Conservation (phyloP, 495 filamentous ascomycete genomes). For the Talaromyces wortmannii region DNA sequence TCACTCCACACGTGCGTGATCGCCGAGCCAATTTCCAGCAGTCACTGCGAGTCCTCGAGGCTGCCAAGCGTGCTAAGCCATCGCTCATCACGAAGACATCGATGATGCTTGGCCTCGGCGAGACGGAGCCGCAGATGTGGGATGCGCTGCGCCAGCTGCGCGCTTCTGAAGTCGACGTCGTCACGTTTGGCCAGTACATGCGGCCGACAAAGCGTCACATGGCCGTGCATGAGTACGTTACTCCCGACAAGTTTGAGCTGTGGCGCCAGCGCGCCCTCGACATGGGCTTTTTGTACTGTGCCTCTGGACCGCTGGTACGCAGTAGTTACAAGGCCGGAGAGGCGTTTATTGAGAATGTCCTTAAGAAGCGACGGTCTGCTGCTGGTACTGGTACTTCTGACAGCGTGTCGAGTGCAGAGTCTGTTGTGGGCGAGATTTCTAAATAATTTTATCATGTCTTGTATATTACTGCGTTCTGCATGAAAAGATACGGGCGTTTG, state of each 20-base stretch:
- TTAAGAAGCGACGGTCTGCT: constrained; percentile 66
- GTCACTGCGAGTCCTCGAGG: constrained; percentile 70
- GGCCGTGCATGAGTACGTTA: constrained; percentile 90
- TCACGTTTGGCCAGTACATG: constrained; percentile 99
- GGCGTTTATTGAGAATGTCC: constrained; percentile 96
- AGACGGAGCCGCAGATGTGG: constrained; percentile 85
- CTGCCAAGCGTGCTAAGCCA: constrained; percentile 68
- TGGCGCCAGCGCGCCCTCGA: constrained; percentile 89
- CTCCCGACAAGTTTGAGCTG: constrained; percentile 79
- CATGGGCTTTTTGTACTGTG: constrained; percentile 95
- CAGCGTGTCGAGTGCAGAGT: not conserved
- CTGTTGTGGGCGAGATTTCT: no score
- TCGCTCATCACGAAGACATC: constrained; percentile 93
- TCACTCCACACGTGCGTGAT: constrained; percentile 87
- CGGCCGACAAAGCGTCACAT: constrained; percentile 96
- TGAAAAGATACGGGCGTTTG: no score
- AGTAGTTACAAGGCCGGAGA: constrained; percentile 97
- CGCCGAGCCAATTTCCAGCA: constrained; percentile 85
- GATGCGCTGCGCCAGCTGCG: constrained; percentile 75
- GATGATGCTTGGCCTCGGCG: constrained; percentile 92
- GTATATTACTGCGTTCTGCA: no score
- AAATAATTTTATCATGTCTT: no score
- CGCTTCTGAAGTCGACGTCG: constrained; percentile 76
- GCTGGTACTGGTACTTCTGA: constrained; percentile 3
- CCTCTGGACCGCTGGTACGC: constrained; percentile 84